A percentile compares a stretch with the other conserved stretches of the same genome.
Conservation (phyloP, 2,329 filamentous ascomycete genomes). For the Aspergillus pseudonomiae region DNA sequence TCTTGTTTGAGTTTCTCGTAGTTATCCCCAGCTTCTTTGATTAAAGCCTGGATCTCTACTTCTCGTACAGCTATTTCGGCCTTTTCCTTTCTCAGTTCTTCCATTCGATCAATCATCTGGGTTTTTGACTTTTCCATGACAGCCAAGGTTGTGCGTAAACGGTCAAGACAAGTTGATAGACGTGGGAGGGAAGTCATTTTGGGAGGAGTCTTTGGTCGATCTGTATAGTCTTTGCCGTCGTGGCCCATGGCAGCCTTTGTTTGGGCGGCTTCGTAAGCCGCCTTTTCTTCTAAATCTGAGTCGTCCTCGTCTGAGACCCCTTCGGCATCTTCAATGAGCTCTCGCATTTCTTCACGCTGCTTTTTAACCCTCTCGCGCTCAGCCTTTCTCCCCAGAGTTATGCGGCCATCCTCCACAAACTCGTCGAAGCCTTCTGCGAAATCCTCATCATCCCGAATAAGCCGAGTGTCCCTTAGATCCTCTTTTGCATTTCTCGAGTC, state of each 20-base stretch:
- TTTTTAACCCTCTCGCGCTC: conserved; percentile 69
- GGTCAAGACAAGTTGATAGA: conserved; percentile 66
- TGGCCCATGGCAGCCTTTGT: conserved; percentile 78
- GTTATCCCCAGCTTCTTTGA: conserved; percentile 78
- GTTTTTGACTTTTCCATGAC: conserved; percentile 66
- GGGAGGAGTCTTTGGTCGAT: conserved; percentile 63
- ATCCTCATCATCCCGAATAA: conserved; percentile 86
- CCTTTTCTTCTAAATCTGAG: conserved; percentile 64
- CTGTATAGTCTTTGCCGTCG: conserved; percentile 37
- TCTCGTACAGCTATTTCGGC: conserved; percentile 70
- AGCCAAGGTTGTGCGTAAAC: conserved; percentile 63
- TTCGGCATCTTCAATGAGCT: conserved; percentile 80
- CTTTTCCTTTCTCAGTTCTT: conserved; percentile 69
- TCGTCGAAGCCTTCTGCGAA: conserved; percentile 92
- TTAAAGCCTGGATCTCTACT: conserved; percentile 74
- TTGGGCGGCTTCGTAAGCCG: conserved; percentile 85
- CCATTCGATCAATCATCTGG: conserved; percentile 64
- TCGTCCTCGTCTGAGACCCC: conserved; percentile 66
- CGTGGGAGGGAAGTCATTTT: conserved; percentile 78
- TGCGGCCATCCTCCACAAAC: conserved; percentile 80
- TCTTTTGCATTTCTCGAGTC: conserved; percentile 57
- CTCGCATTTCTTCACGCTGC: conserved; percentile 76
- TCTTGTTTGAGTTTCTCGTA: conserved; percentile 62
- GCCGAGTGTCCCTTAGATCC: conserved; percentile 70
- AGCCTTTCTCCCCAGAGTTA: conserved; percentile 77